Evolutionary conservation across 23 red algal species (phyloP).

Genomic region (Gracilaria domingensis): DNA sequence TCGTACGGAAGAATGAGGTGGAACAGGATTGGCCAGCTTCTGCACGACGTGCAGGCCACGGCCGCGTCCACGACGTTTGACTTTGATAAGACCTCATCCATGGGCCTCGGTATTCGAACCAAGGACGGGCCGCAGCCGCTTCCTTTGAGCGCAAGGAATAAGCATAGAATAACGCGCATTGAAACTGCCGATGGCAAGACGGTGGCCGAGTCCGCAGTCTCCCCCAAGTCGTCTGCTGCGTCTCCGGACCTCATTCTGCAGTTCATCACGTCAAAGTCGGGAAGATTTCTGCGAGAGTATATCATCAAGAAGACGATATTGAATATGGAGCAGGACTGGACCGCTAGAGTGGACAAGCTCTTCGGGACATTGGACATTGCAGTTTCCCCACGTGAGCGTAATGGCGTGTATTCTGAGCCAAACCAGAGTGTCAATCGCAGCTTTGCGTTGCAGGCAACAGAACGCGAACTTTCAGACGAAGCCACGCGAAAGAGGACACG

Average conservation of each 20-base stretch:
- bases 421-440: not conserved
- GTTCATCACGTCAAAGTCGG: slow-evolving; percentile 51
- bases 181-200: not conserved
- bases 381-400: not conserved
- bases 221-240: not conserved
- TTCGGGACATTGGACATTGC: slow-evolving; percentile 7
- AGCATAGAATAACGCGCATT: not conserved
- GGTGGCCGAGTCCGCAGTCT: not conserved
- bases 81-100: slow-evolving; percentile 5
- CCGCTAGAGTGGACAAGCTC: slow-evolving; percentile 24
- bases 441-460: slow-evolving; percentile 22
- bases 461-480: slow-evolving; percentile 54
- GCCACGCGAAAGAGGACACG: slow-evolving; percentile 30
- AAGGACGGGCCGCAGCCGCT: not conserved
- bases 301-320: slow-evolving; percentile 8
- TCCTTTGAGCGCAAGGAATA: not conserved
- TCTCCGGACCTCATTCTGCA: slow-evolving; percentile 38
- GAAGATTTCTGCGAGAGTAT: slow-evolving; percentile 47
- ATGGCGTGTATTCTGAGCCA: not conserved
- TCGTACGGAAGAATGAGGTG: slow-evolving; percentile 71
- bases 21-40: slow-evolving; percentile 73
- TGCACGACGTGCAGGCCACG: slow-evolving; percentile 54
- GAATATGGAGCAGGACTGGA: slow-evolving; percentile 38
- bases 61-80: slow-evolving; percentile 32
- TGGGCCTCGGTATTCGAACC: not conserved